Conservation (phyloP, 495 filamentous ascomycete genomes). For the Penicillium cosmopolitanum region DNA sequence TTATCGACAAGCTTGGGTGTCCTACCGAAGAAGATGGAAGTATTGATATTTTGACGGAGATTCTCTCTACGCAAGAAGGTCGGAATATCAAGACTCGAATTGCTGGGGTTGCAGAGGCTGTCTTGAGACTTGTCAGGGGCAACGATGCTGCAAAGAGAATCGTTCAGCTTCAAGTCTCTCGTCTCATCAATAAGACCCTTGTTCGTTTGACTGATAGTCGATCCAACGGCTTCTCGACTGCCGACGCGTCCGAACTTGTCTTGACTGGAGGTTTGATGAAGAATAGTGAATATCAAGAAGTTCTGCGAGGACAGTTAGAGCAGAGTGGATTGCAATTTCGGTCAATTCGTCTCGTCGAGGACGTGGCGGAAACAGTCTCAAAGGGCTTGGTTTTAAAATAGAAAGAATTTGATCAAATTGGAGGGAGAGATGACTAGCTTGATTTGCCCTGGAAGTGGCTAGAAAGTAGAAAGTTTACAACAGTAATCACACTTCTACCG, state of each 20-base stretch:
- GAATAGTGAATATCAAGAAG: constrained; percentile 22
- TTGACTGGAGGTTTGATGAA: constrained; percentile 34
- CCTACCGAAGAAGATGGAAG: not conserved
- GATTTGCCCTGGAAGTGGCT: too few species aligned
- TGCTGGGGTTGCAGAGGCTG: constrained; percentile 26
- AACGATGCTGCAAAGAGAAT: constrained; percentile 23
- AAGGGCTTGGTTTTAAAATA: constrained; percentile 6
- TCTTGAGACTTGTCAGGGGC: constrained; percentile 14
- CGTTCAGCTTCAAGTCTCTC: constrained; percentile 18
- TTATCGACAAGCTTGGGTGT: constrained; percentile 20
- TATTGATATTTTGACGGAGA: constrained; percentile 27
- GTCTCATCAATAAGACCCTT: constrained; percentile 27
- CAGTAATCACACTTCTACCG: not conserved
- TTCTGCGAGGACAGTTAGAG: constrained; percentile 12
- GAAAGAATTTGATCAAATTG: not conserved
- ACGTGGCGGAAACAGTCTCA: constrained; percentile 18
- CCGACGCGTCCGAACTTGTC: constrained; percentile 23
- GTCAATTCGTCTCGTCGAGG: constrained; percentile 17
- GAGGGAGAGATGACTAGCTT: not conserved
- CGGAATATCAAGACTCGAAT: constrained; percentile 28
- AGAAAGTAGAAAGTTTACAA: too few species aligned
- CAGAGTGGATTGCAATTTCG: constrained; percentile 14
- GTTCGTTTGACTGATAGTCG: constrained; percentile 21
- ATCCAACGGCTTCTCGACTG: constrained; percentile 19
- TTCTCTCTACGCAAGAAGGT: constrained; percentile 18